Evolutionary conservation across 106 monocot genomes (phyloP).

Genomic region (Dendrobium officinale): DNA sequence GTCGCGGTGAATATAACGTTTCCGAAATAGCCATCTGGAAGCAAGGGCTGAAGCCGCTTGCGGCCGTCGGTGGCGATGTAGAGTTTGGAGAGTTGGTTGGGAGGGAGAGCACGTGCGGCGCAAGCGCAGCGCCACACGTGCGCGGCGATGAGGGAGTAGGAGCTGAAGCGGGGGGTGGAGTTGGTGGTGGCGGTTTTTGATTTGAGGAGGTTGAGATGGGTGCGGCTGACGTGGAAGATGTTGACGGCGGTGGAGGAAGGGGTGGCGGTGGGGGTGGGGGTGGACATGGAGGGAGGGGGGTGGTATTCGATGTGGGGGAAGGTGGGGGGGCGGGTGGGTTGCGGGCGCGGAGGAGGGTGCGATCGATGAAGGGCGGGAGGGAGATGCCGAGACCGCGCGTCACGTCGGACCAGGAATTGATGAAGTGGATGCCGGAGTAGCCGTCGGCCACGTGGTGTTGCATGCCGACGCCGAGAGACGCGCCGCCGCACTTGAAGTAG

Average conservation of each 20-base stretch:
- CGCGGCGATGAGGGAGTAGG: slow-evolving; percentile 60
- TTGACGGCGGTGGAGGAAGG: slow-evolving; percentile 27
- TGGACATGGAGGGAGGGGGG: slow-evolving; percentile 53
- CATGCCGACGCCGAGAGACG: slow-evolving; percentile 87
- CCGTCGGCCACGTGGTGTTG: slow-evolving; percentile 94
- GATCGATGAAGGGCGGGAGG: slow-evolving; percentile 75
- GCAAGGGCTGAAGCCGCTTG: slow-evolving; percentile 38
- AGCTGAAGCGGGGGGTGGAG: slow-evolving; percentile 19
- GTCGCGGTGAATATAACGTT: slow-evolving; percentile 96
- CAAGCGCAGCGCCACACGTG: slow-evolving; percentile 79
- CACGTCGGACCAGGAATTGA: slow-evolving; percentile 95
- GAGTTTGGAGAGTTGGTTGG: slow-evolving; percentile 64
- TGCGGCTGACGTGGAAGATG: slow-evolving; percentile 52
- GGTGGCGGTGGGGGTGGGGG: background rate
- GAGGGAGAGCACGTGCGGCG: slow-evolving; percentile 55
- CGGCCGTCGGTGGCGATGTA: slow-evolving; percentile 89
- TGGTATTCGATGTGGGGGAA: slow-evolving; percentile 95
- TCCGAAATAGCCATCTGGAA: slow-evolving; percentile 80
- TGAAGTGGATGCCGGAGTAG: slow-evolving; percentile 76
- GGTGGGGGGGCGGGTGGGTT: slow-evolving; percentile 56
- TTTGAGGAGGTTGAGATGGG: slow-evolving; percentile 34
- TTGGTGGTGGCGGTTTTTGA: slow-evolving; percentile 11
- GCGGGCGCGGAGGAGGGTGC: slow-evolving; percentile 60
- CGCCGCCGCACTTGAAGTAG: slow-evolving; percentile 80
- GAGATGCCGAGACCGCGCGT: slow-evolving; percentile 53